Evolutionary conservation across 106 monocot genomes (phyloP).

Genomic region (Chionographis japonica): DNA sequence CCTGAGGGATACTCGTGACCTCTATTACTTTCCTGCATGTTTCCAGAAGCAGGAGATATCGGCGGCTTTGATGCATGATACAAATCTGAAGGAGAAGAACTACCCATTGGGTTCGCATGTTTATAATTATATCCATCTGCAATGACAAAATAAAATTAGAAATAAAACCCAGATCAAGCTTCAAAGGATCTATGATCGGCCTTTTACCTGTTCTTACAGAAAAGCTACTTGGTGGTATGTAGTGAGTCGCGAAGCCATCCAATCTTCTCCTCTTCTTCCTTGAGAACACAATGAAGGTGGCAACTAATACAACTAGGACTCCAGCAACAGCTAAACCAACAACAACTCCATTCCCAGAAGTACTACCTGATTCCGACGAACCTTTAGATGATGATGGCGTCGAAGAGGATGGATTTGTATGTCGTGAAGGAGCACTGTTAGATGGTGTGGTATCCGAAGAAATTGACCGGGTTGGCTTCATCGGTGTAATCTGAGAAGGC

Average conservation of each 20-base stretch:
- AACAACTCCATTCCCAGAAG: slow-evolving; percentile 5
- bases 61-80: slow-evolving; percentile 13
- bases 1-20: slow-evolving; percentile 14
- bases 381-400: slow-evolving; percentile 2
- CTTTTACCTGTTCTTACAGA: slow-evolving; percentile 39
- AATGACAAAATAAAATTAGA: slow-evolving; percentile 12
- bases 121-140: slow-evolving; percentile 41
- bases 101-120: slow-evolving; percentile 12
- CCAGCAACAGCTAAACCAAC: slow-evolving; percentile 31
- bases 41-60: slow-evolving; percentile 12
- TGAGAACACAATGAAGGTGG: slow-evolving; percentile 16
- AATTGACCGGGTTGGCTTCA: slow-evolving; percentile 1
- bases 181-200: not conserved
- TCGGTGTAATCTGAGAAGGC: too few relatives aligned
- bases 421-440: slow-evolving; percentile 3
- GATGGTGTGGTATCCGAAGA: not conserved
- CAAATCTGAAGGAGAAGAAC: slow-evolving; percentile 17
- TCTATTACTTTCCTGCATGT: slow-evolving; percentile 24
- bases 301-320: slow-evolving; percentile 20
- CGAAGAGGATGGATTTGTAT: not conserved
- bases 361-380: slow-evolving; percentile 4
- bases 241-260: slow-evolving; percentile 18
- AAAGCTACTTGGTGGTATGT: slow-evolving; percentile 23
- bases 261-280: slow-evolving; percentile 19
- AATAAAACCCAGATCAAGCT: not conserved